Conservation (phyloP, 768 basidiomycete genomes). For the Trichaptum fuscoviolaceum region DNA sequence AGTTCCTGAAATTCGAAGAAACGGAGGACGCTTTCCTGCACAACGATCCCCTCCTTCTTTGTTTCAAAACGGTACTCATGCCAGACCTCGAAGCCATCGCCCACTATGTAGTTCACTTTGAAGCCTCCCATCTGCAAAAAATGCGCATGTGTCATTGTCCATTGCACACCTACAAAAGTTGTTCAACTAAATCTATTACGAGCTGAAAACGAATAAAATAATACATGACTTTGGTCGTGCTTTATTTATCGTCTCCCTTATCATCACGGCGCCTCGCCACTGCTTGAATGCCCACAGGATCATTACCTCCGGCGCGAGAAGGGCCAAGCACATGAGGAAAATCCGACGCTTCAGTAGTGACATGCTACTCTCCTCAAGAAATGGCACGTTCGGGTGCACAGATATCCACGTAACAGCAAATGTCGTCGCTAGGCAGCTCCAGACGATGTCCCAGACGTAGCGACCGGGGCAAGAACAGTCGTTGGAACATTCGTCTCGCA, state of each 20-base stretch:
- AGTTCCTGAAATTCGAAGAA: not conserved
- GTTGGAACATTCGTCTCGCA: not conserved
- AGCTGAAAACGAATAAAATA: not conserved
- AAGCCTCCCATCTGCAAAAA: constrained; percentile 8
- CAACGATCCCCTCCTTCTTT: not conserved
- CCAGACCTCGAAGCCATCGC: not conserved
- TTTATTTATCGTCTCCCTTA: constrained; percentile 37
- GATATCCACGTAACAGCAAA: constrained; percentile 26
- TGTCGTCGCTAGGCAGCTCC: constrained; percentile 23
- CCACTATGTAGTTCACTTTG: not conserved
- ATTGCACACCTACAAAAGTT: not conserved
- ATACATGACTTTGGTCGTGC: not conserved
- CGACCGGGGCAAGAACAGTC: not conserved
- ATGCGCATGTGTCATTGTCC: constrained; percentile 9
- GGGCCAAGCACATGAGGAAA: constrained; percentile 14
- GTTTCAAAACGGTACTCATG: not conserved
- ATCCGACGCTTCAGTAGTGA: constrained; percentile 10
- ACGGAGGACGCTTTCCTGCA: not conserved
- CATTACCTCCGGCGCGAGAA: constrained; percentile 26
- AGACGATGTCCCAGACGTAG: constrained; percentile 17
- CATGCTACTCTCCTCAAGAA: constrained; percentile 10
- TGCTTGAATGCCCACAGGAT: constrained; percentile 24
- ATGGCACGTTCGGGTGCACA: constrained; percentile 27
- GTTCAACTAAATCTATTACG: not conserved
- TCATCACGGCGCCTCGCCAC: not conserved